These are phyloP conservation scores for Neurospora hispaniola DNA, from an alignment of 495 filamentous ascomycete species.

Conservation along the genomic window DNA sequence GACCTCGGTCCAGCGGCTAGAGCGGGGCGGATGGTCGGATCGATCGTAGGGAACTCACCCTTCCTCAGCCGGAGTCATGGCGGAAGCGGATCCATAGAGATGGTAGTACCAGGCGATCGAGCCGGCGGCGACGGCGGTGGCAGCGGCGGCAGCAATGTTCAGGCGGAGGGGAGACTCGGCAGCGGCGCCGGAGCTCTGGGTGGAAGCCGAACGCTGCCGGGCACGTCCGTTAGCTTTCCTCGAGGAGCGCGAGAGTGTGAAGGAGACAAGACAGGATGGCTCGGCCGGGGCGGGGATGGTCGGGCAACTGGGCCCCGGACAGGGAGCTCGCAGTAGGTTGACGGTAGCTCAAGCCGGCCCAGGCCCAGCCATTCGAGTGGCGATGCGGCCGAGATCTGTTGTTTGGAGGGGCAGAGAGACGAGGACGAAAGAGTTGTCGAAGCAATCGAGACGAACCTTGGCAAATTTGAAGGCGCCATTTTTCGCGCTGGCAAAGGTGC, in stretches of 20 bases:
- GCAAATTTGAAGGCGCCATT: conserved; percentile 48
- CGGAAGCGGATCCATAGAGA: conserved; percentile 81
- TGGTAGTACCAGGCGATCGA: conserved; percentile 93
- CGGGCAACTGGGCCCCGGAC: not conserved
- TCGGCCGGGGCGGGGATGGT: not conserved
- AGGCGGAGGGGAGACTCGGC: conserved; percentile 51
- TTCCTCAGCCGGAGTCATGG: conserved; percentile 91
- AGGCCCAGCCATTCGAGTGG: not conserved
- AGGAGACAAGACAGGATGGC: not conserved
- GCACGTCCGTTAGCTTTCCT: conserved; percentile 20
- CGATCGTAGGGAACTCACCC: conserved; percentile 58
- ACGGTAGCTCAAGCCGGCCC: not conserved
- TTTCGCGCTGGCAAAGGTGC: conserved; percentile 61
- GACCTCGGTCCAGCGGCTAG: conserved; percentile 12
- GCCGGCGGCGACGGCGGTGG: conserved; percentile 75
- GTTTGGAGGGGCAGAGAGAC: not conserved
- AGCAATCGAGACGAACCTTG: conserved; percentile 41
- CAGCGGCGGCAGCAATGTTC: conserved; percentile 71
- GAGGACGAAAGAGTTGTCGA: not conserved
- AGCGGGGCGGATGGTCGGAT: not conserved
- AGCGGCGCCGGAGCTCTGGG: conserved; percentile 46
- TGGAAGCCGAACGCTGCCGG: conserved; percentile 49
- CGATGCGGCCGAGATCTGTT: not conserved
- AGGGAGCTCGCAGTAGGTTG: not conserved
- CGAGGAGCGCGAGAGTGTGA: conserved; percentile 1